Evolutionary conservation across 1,139 yeast species (phyloP).

Genomic region (Yamadazyma sp.): DNA sequence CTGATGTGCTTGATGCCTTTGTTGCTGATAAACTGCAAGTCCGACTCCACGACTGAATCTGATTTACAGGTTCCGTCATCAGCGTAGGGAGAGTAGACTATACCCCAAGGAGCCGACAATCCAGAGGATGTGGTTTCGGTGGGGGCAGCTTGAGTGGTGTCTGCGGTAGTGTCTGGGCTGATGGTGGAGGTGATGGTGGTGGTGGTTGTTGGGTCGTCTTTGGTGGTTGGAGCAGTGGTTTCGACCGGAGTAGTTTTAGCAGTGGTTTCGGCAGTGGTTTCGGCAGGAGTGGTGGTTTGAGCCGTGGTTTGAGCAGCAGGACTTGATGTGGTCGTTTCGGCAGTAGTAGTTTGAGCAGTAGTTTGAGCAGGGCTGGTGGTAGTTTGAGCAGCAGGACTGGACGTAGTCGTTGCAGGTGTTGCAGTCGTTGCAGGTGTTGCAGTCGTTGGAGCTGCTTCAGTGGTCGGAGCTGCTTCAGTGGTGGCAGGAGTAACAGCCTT

Average conservation of each 20-base stretch:
- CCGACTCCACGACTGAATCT: conserved; percentile 52
- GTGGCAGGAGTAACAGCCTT: conserved; percentile 1
- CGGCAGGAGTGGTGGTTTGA: neutral
- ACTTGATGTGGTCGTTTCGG: conserved; percentile 8
- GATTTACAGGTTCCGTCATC: conserved; percentile 67
- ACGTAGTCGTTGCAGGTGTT: neutral
- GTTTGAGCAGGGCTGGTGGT: conserved; percentile 14
- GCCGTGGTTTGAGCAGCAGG: conserved; percentile 5
- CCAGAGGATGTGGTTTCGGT: conserved; percentile 15
- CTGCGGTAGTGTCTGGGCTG: conserved; percentile 14
- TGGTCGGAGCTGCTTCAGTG: conserved; percentile 1
- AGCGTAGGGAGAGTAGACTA: conserved; percentile 81
- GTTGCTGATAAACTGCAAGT: conserved; percentile 53
- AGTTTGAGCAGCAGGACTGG: conserved; percentile 1
- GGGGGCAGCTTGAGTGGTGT: conserved; percentile 15
- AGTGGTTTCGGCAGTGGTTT: conserved; percentile 4
- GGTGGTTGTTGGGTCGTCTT: conserved; percentile 7
- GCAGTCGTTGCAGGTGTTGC: conserved; percentile 1
- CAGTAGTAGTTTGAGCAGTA: conserved; percentile 12
- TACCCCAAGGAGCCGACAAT: conserved; percentile 47
- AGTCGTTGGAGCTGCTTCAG: neutral
- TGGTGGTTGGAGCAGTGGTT: conserved; percentile 5
- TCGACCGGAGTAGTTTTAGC: conserved; percentile 5
- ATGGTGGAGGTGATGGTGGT: conserved; percentile 18
- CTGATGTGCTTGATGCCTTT: conserved; percentile 69